Evolutionary conservation across 2,329 filamentous ascomycete genomes (phyloP), one percentile per base, ranked within the genome.

Genomic region (Ploettnerulaceae sp.): DNA sequence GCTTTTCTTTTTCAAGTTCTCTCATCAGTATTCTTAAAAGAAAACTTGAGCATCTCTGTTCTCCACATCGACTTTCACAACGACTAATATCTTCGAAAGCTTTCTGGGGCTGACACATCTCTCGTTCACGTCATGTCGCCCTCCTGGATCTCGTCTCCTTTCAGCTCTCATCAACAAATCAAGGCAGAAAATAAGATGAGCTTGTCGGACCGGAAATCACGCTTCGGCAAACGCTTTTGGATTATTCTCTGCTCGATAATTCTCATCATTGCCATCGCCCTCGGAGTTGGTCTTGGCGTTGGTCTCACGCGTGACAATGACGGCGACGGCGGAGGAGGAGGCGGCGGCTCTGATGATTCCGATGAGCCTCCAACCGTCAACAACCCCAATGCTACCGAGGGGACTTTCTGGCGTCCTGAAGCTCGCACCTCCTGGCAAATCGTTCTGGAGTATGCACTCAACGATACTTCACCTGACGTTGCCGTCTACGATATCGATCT

Each of bases 221-320:
- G 36, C 17, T 40, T 31, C 17, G 39, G 39, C 11, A 56, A 53
- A 46, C 36, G 45, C 21, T 52, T 51, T 21, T 57, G 54, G 54
- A 45, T 50, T 15, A 45, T 53, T 24, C 17, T 49, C 11, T 26
- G 29, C 26, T 28, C 34, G 6, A 9, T 51, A 7, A 17, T 57
- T 6, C 5, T 55, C 11, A 21, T 48, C 12, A 40, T 55, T n/a
- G 49, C 49, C 20, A 53, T 57, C 28, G 51, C 41, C 7, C 43
- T 57, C 5, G 54, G 52, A 26, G 45, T 82, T 14, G 79, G 78
- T 3, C 66, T 82, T 2, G 77, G 77, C 3, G 63, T 82, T 5
- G 77, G 79, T 7, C 65, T 81, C 15, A 61, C 50, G 34, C 51
- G 41, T 49, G 58, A 51, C 37, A 33, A 31, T 17, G 29, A 21